Evolutionary conservation across 805 yeast genomes (phyloP), one percentile per base, ranked within the genome.

Genomic region (Saccharomycopsis selenospora): DNA sequence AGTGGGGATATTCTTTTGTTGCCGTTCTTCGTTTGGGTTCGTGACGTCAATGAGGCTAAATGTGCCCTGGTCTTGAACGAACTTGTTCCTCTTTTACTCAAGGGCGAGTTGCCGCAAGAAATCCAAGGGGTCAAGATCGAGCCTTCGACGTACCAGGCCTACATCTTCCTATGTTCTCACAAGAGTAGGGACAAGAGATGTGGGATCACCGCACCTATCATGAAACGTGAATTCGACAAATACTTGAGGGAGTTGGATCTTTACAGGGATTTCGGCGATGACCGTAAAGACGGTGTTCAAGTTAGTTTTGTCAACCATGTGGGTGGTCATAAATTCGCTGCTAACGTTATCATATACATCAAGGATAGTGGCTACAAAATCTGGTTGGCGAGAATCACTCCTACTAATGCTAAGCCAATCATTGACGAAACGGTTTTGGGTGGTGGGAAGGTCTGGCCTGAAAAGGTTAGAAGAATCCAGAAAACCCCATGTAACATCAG

Each of bases 311-410:
- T 85, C 26, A 89, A 86, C 59, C 99, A 91, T 63, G 85, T 91
- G 24, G 99, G 99, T 4, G 98, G 98, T 3, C 99, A 91, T 66
- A 93, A 93, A 64, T 93, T 71, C 65, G 88, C 93, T 1, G 97
- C 97, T 2, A 91, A 91, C 62, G 85, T 87, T 2, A 72, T 88
- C 45, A 76, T 91, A 13, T 89, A 88, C 61, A 66, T 80, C 55
- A 79, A 74, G 54, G 58, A 54, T 3, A 67, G 76, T 8, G 95
- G 93, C 4, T 85, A 85, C 55, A 80, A 82, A 50, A 76, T 89
- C 25, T 89, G 97, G 97, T 68, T 87, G 60, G 99, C 95, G 1
- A 73, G 91, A 52, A 82, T 95, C 48, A 72, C 77, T 2, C 98
- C 98, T 3, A 71, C 72, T 45, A 85, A 87, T 58, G 85, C 82